These are phyloP conservation scores for Chaetomium cochliodes DNA, from an alignment of 495 filamentous ascomycete species.

Conservation along the genomic window DNA sequence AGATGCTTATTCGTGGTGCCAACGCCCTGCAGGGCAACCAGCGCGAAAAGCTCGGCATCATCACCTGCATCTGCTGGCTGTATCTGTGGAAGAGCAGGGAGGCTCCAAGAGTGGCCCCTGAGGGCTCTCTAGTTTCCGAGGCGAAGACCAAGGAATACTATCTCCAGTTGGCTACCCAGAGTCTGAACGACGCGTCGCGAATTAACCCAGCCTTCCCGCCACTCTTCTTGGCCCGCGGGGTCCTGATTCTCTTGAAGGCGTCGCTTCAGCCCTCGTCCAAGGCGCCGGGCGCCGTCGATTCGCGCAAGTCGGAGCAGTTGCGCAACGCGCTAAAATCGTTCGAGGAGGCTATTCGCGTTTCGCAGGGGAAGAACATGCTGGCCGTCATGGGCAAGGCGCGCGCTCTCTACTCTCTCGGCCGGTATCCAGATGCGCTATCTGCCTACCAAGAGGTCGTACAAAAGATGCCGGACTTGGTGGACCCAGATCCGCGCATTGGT, in stretches of 20 bases:
- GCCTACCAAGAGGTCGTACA: slow-evolving; percentile 81
- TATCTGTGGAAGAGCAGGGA: slow-evolving; percentile 88
- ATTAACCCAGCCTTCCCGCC: slow-evolving; percentile 88
- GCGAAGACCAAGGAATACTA: slow-evolving; percentile 88
- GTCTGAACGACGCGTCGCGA: slow-evolving; percentile 89
- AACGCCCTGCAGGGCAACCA: slow-evolving; percentile 67
- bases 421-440: slow-evolving; percentile 76
- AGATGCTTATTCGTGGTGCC: slow-evolving; percentile 83
- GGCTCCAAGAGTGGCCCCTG: slow-evolving; percentile 72
- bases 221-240: slow-evolving; percentile 86
- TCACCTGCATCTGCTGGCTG: slow-evolving; percentile 87
- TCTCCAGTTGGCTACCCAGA: slow-evolving; percentile 83
- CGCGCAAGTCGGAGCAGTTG: slow-evolving; percentile 75
- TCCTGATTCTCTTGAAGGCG: slow-evolving; percentile 81
- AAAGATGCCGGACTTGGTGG: slow-evolving; percentile 82
- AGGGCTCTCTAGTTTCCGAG: slow-evolving; percentile 61
- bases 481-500: slow-evolving; percentile 92
- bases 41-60: slow-evolving; percentile 81
- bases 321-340: slow-evolving; percentile 85
- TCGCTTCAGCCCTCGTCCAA: slow-evolving; percentile 78
- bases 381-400: slow-evolving; percentile 83
- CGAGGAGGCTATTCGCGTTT: slow-evolving; percentile 83
- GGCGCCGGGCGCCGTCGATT: slow-evolving; percentile 61
- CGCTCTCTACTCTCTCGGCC: slow-evolving; percentile 77
- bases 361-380: slow-evolving; percentile 82